Conservation (phyloP, 2,329 filamentous ascomycete genomes). For the Alternaria tenuissima region DNA sequence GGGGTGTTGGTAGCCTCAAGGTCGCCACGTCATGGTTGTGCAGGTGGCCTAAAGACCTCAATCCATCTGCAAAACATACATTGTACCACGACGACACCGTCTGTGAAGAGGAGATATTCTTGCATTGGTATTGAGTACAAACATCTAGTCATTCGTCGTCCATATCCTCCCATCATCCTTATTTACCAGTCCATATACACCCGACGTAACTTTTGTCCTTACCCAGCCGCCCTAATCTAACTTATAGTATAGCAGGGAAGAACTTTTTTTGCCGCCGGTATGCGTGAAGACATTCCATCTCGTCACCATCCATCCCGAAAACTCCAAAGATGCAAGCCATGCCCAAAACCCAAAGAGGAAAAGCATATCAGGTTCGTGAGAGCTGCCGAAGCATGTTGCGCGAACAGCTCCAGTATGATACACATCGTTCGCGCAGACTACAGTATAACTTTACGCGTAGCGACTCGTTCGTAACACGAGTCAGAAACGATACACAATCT, state of each 20-base stretch:
- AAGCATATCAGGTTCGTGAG: not conserved
- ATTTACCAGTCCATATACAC: conserved; percentile 1
- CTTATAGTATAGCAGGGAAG: not conserved
- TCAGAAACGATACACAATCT: conserved; percentile 1
- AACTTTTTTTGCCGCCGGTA: not conserved
- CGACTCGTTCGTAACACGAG: not conserved
- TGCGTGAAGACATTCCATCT: not conserved
- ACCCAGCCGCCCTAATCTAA: not conserved
- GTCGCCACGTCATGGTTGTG: not conserved
- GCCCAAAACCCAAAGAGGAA: not conserved
- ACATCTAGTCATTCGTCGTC: conserved; percentile 14
- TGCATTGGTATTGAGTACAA: conserved; percentile 18
- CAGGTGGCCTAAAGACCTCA: not conserved
- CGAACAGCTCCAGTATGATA: conserved; percentile 1
- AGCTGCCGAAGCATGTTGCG: not conserved
- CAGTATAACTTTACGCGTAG: conserved; percentile 1
- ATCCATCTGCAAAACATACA: not conserved
- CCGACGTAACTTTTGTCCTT: conserved; percentile 1
- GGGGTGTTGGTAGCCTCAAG: not conserved
- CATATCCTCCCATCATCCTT: not conserved
- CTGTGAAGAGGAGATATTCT: conserved; percentile 17
- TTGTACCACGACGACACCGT: not conserved
- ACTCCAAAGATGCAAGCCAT: conserved; percentile 6
- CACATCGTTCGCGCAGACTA: conserved; percentile 4
- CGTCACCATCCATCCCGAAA: not conserved